Base-by-base conservation (phyloP, 1,284 basidiomycete genomes). In the Ustilago bromivora region DNA sequence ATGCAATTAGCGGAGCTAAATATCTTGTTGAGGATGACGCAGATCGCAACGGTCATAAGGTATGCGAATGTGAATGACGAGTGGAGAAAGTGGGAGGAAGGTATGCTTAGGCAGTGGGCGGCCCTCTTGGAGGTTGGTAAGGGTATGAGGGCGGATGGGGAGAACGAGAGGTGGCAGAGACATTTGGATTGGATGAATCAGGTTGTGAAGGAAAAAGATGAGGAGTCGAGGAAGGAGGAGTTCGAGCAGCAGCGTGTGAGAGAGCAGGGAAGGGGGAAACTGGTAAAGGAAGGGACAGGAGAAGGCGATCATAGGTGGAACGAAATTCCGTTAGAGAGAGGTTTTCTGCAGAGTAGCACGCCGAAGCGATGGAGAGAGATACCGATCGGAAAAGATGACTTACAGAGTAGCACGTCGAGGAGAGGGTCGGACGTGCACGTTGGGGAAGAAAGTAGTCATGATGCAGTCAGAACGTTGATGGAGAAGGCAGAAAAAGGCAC, bases 31-130 rank as follows among this genome's bases (percentile, higher is more conserved):
- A 19, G 71, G 3, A 15, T 23, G 13, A 13, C 36, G 5, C 66
- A 69, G 62, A 66, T 69, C n/a, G 56, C 49, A 0, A 74, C 59
- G 0, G 51, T 17, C 31, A 7, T 69, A 19, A 34, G 32, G 17
- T 73, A 73, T 28, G 71, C 65, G 1, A 47, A 8, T 1, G 4
- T 73, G 28, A 23, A 23, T 1, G 31, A 13, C 1, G 51, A 52
- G 5, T 57, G 49, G 66, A 35, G 31, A 12, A 3, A 11, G 28
- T 73, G n/a, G 32, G 71, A 73, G 15, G 61, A 73, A 17, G 15
- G 10, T 0, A 36, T 64, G 34, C 61, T 61, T 19, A 51, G 65
- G 3, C 28, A 46, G 9, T 73, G 57, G 54, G 49, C 36, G 5
- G 12, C 11, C 1, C 51, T 73, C 12, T 28, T 73, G 19, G 49